A percentile compares a stretch with the other conserved stretches of the same genome.
These are phyloP conservation scores for Geranium brycei DNA, from an alignment of 345 rosid genomes.

Conservation along the genomic window DNA sequence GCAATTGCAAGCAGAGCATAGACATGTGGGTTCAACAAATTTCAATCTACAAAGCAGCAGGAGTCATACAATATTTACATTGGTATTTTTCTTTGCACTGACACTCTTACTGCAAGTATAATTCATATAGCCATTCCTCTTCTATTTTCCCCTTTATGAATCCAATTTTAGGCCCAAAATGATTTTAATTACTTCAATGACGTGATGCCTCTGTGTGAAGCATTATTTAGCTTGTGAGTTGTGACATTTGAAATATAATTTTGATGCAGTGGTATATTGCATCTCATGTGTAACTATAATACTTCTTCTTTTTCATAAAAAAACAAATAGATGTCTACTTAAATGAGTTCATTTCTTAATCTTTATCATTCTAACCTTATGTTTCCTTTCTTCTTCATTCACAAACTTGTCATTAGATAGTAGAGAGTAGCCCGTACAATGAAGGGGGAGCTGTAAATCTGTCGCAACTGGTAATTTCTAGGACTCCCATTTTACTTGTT, in stretches of 20 bases:
- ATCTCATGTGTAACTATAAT: neutral
- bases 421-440: constrained; percentile 82
- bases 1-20: constrained; percentile 59
- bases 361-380: neutral
- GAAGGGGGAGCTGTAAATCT: constrained; percentile 86
- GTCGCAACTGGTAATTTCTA: constrained; percentile 80
- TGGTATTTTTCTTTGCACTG: constrained; percentile 37
- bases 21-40: constrained; percentile 96
- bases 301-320: neutral
- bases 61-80: constrained; percentile 98
- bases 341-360: neutral
- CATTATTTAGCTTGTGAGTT: neutral
- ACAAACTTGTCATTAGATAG: constrained; percentile 39
- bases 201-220: too few relatives aligned
- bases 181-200: neutral
- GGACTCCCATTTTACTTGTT: constrained; percentile 5
- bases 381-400: constrained; percentile 5
- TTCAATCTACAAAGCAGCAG: constrained; percentile 97
- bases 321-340: too few relatives aligned
- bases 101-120: neutral
- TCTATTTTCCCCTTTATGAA: too few relatives aligned
- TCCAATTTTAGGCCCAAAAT: neutral
- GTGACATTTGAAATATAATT: neutral
- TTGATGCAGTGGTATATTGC: neutral
- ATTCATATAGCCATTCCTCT: neutral